Percentiles rank a stretch among this genome's conserved stretches.
Evolutionary conservation across 306 rosid genomes (phyloP).

Genomic region (Cicer cuneatum): DNA sequence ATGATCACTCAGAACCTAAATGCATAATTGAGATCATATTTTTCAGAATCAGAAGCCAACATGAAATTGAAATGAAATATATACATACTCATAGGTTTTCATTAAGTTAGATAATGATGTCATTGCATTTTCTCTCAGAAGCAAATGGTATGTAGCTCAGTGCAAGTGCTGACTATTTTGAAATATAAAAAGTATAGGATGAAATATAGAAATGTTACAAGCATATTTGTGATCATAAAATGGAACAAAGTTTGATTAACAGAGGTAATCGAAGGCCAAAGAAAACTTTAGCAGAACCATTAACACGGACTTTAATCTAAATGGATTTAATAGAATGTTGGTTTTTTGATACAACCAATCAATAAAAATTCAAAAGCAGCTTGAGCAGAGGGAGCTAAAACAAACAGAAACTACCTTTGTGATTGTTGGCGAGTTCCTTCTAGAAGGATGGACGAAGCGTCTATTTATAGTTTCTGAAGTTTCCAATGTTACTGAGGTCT

Average conservation of each 20-base stretch:
- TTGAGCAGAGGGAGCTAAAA: constrained; percentile 36
- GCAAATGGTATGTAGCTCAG: constrained; percentile 13
- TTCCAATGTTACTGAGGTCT: constrained; percentile 87
- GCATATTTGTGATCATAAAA: constrained; percentile 14
- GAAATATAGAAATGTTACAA: constrained; percentile 26
- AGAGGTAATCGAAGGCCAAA: background rate
- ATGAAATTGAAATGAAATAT: constrained; percentile 21
- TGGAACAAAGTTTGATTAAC: constrained; percentile 6
- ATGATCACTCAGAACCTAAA: constrained; percentile 96
- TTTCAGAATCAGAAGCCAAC: constrained; percentile 33
- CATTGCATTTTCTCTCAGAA: constrained; percentile 11
- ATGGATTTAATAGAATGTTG: constrained; percentile 6
- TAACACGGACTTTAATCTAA: constrained; percentile 5
- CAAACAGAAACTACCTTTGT: constrained; percentile 65
- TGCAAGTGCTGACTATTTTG: constrained; percentile 7
- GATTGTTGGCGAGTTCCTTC: constrained; percentile 93
- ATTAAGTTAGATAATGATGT: constrained; percentile 8
- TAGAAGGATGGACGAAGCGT: constrained; percentile 83
- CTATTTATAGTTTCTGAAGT: constrained; percentile 89
- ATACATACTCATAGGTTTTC: constrained; percentile 21
- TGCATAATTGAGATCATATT: constrained; percentile 42
- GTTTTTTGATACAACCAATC: constrained; percentile 13
- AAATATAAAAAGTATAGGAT: constrained; percentile 1
- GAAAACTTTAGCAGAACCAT: constrained; percentile 10
- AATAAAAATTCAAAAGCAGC: constrained; percentile 15